Evolutionary conservation across 257 asterid species (phyloP).

Genomic region (Fraxinus americana): DNA sequence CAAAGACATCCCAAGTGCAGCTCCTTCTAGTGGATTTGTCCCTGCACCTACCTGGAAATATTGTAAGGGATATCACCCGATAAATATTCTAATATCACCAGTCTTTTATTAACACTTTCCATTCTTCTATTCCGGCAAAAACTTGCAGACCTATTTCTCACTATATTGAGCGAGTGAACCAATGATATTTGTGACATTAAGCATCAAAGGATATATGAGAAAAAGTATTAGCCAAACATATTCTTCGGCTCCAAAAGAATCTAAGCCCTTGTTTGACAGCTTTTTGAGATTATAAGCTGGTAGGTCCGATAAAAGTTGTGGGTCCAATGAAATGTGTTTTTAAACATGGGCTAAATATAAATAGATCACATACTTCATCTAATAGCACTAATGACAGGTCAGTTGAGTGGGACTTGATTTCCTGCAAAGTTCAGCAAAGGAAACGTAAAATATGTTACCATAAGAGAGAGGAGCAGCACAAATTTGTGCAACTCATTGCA

Average conservation of each 20-base stretch:
- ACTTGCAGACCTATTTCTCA: conserved; percentile 8
- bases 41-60: conserved; percentile 91
- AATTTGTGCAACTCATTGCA: conserved; percentile 7
- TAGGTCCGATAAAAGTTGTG: too few species aligned
- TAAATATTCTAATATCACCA: conserved; percentile 18
- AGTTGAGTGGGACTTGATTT: conserved; percentile 76
- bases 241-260: background rate
- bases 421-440: conserved; percentile 58
- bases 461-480: conserved; percentile 26
- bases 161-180: conserved; percentile 3
- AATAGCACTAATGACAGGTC: conserved; percentile 75
- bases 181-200: background rate
- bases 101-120: conserved; percentile 5
- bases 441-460: conserved; percentile 18
- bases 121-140: background rate
- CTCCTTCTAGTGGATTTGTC: conserved; percentile 97
- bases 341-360: conserved; percentile 5
- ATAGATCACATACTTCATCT: conserved; percentile 72
- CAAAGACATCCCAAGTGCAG: conserved; percentile 95
- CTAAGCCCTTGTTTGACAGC: too few species aligned
- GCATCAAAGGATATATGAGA: background rate
- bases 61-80: conserved; percentile 7
- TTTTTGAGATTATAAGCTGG: too few species aligned
- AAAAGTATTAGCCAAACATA: conserved; percentile 20
- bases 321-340: too few species aligned